Evolutionary conservation across 768 basidiomycete species (phyloP), one percentile per base, ranked within the genome.

Genomic region (Trametopsis cervina): DNA sequence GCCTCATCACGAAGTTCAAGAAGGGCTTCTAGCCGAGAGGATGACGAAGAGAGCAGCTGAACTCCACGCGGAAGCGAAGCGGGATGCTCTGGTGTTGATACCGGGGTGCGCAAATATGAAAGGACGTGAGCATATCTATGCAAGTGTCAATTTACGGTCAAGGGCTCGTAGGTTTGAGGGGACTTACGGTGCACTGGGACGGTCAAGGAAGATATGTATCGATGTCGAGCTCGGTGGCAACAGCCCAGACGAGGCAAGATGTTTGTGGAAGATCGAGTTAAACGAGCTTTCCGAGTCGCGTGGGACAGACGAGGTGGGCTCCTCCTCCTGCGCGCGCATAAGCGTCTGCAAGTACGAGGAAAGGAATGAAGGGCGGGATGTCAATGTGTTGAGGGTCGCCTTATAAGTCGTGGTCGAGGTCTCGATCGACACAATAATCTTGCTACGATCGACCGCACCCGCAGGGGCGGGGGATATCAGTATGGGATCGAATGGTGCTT

Each of bases 1-100:
- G 89, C 84, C 60, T 92, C 89, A 54, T 91, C 87, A 10, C 87
- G 78, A 20, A 90, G 76, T 51, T 88, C 84, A 38, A 87, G 72
- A 20, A 91, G 73, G 1, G 67, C 69, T 45, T 89, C 88, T 17
- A 89, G 67, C 9, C 78, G 77, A 2, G 71, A 58, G 15, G 64
- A 66, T 4, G 70, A 70, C 21, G 65, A 64, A 25, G 72, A 68
- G 44, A 62, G 60, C 18, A 77, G 71, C 50, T 77, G 78, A 1
- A 77, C 72, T 4, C 75, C 72, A 21, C 78, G 79, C 1, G 88
- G 87, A 4, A 90, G 74, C 5, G 62, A 53, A 33, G 78, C 73
- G 5, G 76, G 71, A 18, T 69, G 62, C 27, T 77, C 77, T 6
- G 71, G 58, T 1, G 71, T 66, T 21, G 66, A 58, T 7, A 70